Conservation (phyloP, 1,284 basidiomycete species). For the Trichosporon sp. region DNA sequence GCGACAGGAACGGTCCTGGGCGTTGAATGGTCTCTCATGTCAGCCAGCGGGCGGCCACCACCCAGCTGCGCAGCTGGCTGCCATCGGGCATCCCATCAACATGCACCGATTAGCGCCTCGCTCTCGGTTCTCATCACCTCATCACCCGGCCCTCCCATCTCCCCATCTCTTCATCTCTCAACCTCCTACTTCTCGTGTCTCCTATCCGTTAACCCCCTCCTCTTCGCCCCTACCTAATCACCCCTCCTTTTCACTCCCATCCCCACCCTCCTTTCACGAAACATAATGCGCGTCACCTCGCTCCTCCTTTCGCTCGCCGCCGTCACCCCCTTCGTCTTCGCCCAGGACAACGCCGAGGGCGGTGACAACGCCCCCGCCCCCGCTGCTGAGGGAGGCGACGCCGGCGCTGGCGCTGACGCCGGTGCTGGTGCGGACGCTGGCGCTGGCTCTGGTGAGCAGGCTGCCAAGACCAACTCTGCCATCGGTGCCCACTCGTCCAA, state of each 20-base stretch:
- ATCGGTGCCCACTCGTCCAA: conserved; percentile 3
- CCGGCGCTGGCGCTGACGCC: not conserved
- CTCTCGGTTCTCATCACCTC: not conserved
- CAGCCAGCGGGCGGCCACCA: not conserved
- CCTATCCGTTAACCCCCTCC: not conserved
- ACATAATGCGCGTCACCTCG: not conserved
- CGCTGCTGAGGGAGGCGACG: not conserved
- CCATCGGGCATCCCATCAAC: not conserved
- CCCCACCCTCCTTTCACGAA: not conserved
- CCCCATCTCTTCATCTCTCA: not conserved
- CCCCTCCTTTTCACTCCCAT: not conserved
- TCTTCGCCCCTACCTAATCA: not conserved
- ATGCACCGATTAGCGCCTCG: not conserved
- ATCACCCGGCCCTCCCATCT: not conserved
- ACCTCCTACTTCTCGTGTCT: not conserved
- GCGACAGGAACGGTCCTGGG: not conserved
- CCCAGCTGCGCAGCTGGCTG: not conserved
- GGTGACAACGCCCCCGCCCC: not conserved
- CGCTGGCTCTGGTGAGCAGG: not conserved
- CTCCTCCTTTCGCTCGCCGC: not conserved
- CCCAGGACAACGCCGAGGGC: not conserved
- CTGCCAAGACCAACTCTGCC: not conserved
- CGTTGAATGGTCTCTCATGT: not conserved
- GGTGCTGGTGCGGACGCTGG: not conserved
- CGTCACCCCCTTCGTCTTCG: not conserved